phyloP scores from a whole-genome alignment of 1,139 yeast species.

The Waltiozyma sp. region DNA sequence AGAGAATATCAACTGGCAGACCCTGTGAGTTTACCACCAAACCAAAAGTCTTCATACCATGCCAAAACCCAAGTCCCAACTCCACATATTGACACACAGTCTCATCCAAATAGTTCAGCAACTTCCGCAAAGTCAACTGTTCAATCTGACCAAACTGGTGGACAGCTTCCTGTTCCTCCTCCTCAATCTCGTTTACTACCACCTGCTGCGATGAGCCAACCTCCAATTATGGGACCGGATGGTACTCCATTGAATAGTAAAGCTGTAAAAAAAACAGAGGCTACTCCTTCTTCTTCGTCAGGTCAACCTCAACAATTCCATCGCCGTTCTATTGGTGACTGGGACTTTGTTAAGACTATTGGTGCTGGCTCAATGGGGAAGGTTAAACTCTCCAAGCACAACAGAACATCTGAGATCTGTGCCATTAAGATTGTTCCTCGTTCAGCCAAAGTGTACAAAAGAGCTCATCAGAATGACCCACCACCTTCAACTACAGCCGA shows the following conservation, averaged over 20 bases:
- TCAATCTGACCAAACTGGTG: not conserved
- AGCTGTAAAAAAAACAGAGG: too few relatives aligned
- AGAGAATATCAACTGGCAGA: too few relatives aligned
- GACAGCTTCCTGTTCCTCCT: conserved; percentile 1
- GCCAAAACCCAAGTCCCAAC: too few relatives aligned
- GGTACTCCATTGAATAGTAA: conserved; percentile 2
- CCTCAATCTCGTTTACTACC: conserved; percentile 22
- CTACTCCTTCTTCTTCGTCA: too few relatives aligned
- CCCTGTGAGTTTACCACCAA: too few relatives aligned
- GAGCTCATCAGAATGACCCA: conserved; percentile 67
- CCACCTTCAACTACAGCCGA: conserved; percentile 50
- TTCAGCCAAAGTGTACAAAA: conserved; percentile 64
- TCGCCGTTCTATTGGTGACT: conserved; percentile 86
- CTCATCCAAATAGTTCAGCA: too few relatives aligned
- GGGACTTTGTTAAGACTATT: conserved; percentile 91
- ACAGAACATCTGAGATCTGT: conserved; percentile 70
- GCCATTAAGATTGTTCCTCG: conserved; percentile 79
- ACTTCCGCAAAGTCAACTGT: not conserved
- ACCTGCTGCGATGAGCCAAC: conserved; percentile 17
- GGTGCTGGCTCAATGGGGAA: conserved; percentile 99
- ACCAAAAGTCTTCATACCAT: too few relatives aligned
- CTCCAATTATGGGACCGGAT: conserved; percentile 2
- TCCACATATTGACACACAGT: too few relatives aligned
- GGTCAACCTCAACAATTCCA: conserved; percentile 47
- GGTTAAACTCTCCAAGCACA: conserved; percentile 86